These are phyloP conservation scores for Bassia scoparia DNA, from an alignment of 148 eudicot genomes.

Conservation along the genomic window DNA sequence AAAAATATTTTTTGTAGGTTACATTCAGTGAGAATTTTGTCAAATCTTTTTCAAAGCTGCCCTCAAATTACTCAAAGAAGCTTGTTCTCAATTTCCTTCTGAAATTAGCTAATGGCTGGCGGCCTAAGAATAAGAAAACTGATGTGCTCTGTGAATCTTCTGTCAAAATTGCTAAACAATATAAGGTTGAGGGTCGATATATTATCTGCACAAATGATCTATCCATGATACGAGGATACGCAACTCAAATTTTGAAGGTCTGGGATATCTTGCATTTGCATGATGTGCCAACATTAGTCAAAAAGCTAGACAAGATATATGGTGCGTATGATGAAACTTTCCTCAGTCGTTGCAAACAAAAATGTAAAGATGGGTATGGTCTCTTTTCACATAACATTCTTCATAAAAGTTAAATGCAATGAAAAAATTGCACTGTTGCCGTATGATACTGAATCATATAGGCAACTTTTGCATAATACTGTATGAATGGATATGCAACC, in stretches of 20 bases:
- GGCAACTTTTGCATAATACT: background rate
- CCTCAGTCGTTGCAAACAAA: conserved; percentile 30
- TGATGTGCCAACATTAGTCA: conserved; percentile 29
- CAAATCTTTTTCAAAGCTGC: conserved; percentile 37
- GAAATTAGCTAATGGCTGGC: conserved; percentile 45
- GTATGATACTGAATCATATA: background rate
- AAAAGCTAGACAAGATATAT: conserved; percentile 34
- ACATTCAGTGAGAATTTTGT: conserved; percentile 35
- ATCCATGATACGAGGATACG: conserved; percentile 13
- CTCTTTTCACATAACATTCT: background rate
- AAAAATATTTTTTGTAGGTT: conserved; percentile 21
- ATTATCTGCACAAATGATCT: conserved; percentile 42
- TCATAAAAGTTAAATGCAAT: background rate
- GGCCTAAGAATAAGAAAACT: conserved; percentile 33
- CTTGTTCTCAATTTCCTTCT: conserved; percentile 28
- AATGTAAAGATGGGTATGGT: conserved; percentile 36
- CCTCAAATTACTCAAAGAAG: conserved; percentile 27
- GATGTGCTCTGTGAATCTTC: conserved; percentile 20
- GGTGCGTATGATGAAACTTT: conserved; percentile 27
- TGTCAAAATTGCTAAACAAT: conserved; percentile 22
- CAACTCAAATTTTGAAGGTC: conserved; percentile 35
- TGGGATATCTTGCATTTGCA: conserved; percentile 45
- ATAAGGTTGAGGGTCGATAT: conserved; percentile 25
- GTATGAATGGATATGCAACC: background rate
- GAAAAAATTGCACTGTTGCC: background rate